Conservation (phyloP, 106 monocot species). For the Apostasia shenzhenica region DNA sequence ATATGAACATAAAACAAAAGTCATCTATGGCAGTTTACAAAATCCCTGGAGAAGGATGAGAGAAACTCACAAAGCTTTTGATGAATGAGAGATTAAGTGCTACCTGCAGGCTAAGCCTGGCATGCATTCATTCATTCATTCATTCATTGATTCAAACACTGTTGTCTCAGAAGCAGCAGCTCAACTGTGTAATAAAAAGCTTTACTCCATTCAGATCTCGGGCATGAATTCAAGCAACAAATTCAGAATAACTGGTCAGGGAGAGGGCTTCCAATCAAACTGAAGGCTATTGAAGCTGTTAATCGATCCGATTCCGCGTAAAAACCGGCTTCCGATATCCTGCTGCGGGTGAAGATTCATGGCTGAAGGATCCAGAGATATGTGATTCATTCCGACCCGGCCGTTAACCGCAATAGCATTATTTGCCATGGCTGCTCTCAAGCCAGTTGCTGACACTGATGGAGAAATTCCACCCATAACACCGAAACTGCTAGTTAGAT, state of each 20-base stretch:
- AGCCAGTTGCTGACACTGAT: conserved; percentile 17
- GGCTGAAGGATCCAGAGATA: conserved; percentile 27
- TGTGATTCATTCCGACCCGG: conserved; percentile 15
- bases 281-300: conserved; percentile 69
- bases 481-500: conserved; percentile 20
- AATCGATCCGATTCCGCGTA: conserved; percentile 29
- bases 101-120: too few relatives aligned
- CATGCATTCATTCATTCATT: too few relatives aligned
- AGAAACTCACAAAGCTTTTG: not conserved
- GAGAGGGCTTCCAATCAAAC: conserved; percentile 63
- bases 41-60: not conserved
- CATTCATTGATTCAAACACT: not conserved
- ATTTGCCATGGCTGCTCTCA: conserved; percentile 37
- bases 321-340: conserved; percentile 40
- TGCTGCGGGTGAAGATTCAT: conserved; percentile 44
- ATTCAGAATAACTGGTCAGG: conserved; percentile 3
- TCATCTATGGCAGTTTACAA: not conserved
- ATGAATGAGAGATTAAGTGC: too few relatives aligned
- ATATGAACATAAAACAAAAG: not conserved
- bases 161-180: not conserved
- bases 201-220: not conserved
- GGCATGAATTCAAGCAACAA: not conserved
- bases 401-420: conserved; percentile 32
- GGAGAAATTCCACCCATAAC: conserved; percentile 33
- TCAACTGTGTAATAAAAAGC: not conserved